Evolutionary conservation across 768 basidiomycete genomes (phyloP).

Genomic region (Tremella yokohamensis): DNA sequence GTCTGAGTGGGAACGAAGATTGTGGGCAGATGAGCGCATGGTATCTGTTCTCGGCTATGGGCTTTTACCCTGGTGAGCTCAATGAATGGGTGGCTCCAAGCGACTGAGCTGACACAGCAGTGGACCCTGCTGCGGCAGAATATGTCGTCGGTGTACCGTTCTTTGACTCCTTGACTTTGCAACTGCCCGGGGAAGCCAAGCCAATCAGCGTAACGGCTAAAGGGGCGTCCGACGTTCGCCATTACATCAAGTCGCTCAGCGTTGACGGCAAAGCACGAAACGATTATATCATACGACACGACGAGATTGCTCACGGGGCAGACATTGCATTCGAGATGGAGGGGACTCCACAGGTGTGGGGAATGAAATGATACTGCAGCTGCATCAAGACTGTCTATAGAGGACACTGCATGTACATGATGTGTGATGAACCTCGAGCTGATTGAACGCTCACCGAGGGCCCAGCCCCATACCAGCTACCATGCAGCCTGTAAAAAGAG

Average conservation of each 20-base stretch:
- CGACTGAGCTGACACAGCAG: slow-evolving; percentile 49
- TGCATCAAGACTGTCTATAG: neutral
- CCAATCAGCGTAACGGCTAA: slow-evolving; percentile 58
- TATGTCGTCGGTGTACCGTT: slow-evolving; percentile 71
- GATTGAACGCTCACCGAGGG: neutral
- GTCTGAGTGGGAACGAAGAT: slow-evolving; percentile 79
- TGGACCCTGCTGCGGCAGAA: slow-evolving; percentile 71
- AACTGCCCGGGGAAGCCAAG: slow-evolving; percentile 54
- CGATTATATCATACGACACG: slow-evolving; percentile 60
- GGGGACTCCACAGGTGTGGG: slow-evolving; percentile 56
- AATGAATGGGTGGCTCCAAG: neutral
- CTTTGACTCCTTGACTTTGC: slow-evolving; percentile 59
- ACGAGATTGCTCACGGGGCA: slow-evolving; percentile 62
- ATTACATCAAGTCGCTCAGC: slow-evolving; percentile 61
- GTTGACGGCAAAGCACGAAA: slow-evolving; percentile 58
- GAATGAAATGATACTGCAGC: slow-evolving; percentile 17
- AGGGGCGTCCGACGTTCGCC: slow-evolving; percentile 59
- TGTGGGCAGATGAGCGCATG: slow-evolving; percentile 89
- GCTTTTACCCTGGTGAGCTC: slow-evolving; percentile 63
- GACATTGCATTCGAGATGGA: slow-evolving; percentile 67
- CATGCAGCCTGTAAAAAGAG: neutral
- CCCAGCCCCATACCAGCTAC: neutral
- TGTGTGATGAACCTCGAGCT: neutral
- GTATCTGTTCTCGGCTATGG: slow-evolving; percentile 77
- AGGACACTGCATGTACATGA: neutral